phyloP scores from a whole-genome alignment of 2,329 filamentous ascomycete genomes.

The Monosporascus sp. region DNA sequence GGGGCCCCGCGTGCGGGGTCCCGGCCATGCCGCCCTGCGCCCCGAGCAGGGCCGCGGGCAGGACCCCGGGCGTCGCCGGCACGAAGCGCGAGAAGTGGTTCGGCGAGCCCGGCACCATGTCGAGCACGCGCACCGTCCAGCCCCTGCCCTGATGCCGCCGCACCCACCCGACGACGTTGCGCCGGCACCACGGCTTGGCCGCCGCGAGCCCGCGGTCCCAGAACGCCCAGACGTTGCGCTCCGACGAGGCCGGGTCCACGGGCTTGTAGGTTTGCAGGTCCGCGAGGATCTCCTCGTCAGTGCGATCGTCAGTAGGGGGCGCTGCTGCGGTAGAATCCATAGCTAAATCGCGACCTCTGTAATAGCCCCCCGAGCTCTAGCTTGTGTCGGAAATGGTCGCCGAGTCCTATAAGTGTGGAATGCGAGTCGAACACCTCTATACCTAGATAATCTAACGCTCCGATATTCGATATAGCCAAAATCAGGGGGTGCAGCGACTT shows the following conservation, averaged over 20 bases:
- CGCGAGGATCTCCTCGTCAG: constrained; percentile 7
- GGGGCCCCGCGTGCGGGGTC: constrained; percentile 25
- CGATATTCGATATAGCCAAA: no score
- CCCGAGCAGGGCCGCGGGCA: constrained; percentile 2
- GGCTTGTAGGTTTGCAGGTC: constrained; percentile 2
- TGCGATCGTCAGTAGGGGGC: constrained; percentile 1
- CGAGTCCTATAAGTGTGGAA: no score
- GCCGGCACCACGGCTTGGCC: constrained; percentile 15
- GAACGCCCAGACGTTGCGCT: constrained; percentile 20
- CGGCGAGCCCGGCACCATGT: constrained; percentile 12
- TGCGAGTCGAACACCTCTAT: no score
- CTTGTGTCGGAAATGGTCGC: no score
- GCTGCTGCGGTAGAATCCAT: neutral
- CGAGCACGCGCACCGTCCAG: constrained; percentile 20
- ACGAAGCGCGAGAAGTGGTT: constrained; percentile 21
- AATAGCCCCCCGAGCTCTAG: no score
- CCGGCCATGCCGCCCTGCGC: no score
- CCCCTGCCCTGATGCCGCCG: constrained; percentile 9
- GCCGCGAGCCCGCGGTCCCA: constrained; percentile 15
- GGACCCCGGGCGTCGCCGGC: constrained; percentile 25
- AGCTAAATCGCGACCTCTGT: no score
- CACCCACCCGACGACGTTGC: constrained; percentile 18
- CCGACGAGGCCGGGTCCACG: constrained; percentile 1
- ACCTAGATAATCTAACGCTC: no score
- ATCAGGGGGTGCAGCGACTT: no score